Conservation (phyloP, 805 yeast species). For the Candida endomychidarum region DNA sequence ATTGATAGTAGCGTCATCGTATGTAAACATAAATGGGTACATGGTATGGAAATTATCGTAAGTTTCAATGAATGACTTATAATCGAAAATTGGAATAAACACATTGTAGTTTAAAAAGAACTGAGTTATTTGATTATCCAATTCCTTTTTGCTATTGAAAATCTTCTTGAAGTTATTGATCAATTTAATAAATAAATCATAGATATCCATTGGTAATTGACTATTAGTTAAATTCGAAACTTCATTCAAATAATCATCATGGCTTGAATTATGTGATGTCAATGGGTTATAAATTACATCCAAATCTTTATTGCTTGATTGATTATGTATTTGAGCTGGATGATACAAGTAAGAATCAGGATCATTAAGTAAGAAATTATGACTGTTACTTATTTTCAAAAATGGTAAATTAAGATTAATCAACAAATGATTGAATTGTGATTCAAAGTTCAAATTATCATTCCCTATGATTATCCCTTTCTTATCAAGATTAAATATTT, state of each 20-base stretch:
- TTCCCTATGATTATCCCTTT: constrained; percentile 46
- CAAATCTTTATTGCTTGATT: constrained; percentile 35
- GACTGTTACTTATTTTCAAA: constrained; percentile 44
- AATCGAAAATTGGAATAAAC: constrained; percentile 55
- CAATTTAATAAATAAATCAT: constrained; percentile 43
- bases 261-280: constrained; percentile 26
- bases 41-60: constrained; percentile 49
- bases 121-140: constrained; percentile 48
- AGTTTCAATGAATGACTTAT: constrained; percentile 50
- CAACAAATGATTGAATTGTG: constrained; percentile 44
- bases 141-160: constrained; percentile 35
- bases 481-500: constrained; percentile 42
- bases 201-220: constrained; percentile 39
- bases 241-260: constrained; percentile 18
- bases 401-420: constrained; percentile 45
- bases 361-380: constrained; percentile 40
- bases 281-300: constrained; percentile 41
- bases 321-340: constrained; percentile 39
- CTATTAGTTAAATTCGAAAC: constrained; percentile 18
- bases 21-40: constrained; percentile 49
- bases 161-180: constrained; percentile 44
- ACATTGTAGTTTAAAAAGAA: constrained; percentile 54
- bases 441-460: constrained; percentile 45
- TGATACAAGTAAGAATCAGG: constrained; percentile 43
- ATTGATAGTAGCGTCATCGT: constrained; percentile 46